A percentile compares a stretch with the other conserved stretches of the same genome.
Conservation (phyloP, 1,284 basidiomycete genomes). For the Sphagnurus paluster region DNA sequence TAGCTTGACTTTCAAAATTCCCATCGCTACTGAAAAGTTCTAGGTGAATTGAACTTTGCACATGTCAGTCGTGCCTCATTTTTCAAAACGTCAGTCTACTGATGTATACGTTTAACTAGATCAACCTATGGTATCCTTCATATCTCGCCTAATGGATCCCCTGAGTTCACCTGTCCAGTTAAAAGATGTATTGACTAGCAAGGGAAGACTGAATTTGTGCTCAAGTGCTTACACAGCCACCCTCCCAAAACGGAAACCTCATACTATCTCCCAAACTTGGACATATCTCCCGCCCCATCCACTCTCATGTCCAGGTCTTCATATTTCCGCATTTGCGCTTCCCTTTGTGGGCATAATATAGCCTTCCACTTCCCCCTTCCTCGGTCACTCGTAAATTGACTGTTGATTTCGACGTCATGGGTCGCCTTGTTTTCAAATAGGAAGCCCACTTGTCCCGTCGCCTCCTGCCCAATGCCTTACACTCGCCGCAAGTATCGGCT, state of each 20-base stretch:
- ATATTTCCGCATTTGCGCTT: constrained; percentile 27
- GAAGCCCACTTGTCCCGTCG: constrained; percentile 22
- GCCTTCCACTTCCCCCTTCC: constrained; percentile 1
- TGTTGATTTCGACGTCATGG: constrained; percentile 8
- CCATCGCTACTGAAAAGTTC: no score
- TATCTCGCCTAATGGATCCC: no score
- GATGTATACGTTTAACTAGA: no score
- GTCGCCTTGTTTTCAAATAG: constrained; percentile 28
- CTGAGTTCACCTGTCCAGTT: no score
- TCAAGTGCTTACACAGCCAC: constrained; percentile 17
- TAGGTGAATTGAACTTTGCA: no score
- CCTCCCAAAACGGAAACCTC: constrained; percentile 21
- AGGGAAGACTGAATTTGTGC: no score
- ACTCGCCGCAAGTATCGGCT: constrained; percentile 13
- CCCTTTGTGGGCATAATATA: constrained; percentile 23
- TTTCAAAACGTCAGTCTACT: no score
- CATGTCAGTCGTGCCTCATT: no score
- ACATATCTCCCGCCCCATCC: background rate
- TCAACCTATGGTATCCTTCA: no score
- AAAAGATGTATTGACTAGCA: no score
- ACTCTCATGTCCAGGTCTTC: constrained; percentile 7
- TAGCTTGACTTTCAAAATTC: no score
- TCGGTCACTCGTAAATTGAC: constrained; percentile 2
- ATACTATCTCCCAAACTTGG: constrained; percentile 25
- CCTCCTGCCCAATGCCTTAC: constrained; percentile 6